Percentiles rank a stretch among this genome's conserved stretches.
phyloP scores from a whole-genome alignment of 164 flowering plant genomes.

The Saururus chinensis region DNA sequence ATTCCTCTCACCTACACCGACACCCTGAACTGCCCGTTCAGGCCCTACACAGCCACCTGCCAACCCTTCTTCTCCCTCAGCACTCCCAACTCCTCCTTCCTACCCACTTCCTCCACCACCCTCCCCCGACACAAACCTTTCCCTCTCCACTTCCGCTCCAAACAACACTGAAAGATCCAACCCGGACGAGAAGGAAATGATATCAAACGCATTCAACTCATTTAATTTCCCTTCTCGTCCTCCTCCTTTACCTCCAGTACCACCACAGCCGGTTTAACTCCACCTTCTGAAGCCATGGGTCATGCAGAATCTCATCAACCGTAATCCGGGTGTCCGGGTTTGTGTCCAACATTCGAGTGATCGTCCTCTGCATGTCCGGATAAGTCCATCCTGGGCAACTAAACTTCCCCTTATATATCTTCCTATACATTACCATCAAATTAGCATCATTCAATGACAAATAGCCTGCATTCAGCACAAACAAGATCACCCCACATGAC shows the following conservation, averaged over 20 bases:
- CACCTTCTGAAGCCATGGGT: conserved; percentile 42
- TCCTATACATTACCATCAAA: conserved; percentile 56
- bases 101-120: conserved; percentile 25
- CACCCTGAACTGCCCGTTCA: conserved; percentile 14
- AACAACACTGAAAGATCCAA: conserved; percentile 41
- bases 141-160: conserved; percentile 7
- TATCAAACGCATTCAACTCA: conserved; percentile 58
- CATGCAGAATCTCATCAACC: conserved; percentile 35
- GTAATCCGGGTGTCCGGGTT: conserved; percentile 50
- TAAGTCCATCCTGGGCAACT: conserved; percentile 57
- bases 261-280: conserved; percentile 15
- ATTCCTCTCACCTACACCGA: neutral
- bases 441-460: conserved; percentile 58
- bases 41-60: conserved; percentile 24
- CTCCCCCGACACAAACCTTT: conserved; percentile 32
- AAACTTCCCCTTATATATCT: conserved; percentile 49
- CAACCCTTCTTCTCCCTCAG: conserved; percentile 13
- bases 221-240: neutral
- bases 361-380: conserved; percentile 32
- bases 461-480: conserved; percentile 48
- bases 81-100: conserved; percentile 12
- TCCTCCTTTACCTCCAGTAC: conserved; percentile 5
- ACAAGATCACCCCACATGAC: conserved; percentile 67
- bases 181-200: conserved; percentile 57
- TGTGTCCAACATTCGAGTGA: conserved; percentile 41